Percentiles rank a stretch among this genome's conserved stretches.
These are phyloP conservation scores for Hanseniaspora sp. DNA, from an alignment of 1,139 yeast species.

Conservation along the genomic window DNA sequence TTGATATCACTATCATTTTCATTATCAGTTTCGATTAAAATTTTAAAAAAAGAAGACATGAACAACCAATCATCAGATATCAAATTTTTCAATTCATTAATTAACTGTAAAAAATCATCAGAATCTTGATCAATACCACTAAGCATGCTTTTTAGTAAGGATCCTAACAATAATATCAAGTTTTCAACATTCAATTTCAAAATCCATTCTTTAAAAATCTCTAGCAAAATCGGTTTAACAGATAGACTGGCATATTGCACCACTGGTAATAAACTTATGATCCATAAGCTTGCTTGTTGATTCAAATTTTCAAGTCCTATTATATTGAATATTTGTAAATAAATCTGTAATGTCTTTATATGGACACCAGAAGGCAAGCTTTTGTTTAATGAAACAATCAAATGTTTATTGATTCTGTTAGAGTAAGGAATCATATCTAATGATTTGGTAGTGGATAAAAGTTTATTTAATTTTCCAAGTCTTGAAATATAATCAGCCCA, in stretches of 20 bases:
- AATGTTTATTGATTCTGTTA: slow-evolving; percentile 29
- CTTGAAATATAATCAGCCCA: slow-evolving; percentile 99
- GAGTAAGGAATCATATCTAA: slow-evolving; percentile 37
- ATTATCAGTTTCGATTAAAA: slow-evolving; percentile 60
- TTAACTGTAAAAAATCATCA: slow-evolving; percentile 55
- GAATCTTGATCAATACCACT: slow-evolving; percentile 91
- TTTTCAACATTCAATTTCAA: slow-evolving; percentile 41
- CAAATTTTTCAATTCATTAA: slow-evolving; percentile 50
- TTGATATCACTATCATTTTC: slow-evolving; percentile 66
- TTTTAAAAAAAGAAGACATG: slow-evolving; percentile 74
- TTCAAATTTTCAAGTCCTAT: slow-evolving; percentile 45
- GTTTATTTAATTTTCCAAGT: slow-evolving; percentile 63
- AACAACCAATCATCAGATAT: slow-evolving; percentile 61
- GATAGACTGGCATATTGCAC: slow-evolving; percentile 80
- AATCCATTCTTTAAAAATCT: slow-evolving; percentile 46
- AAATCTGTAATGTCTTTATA: slow-evolving; percentile 70
- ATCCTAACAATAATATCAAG: slow-evolving; percentile 48
- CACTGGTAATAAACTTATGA: slow-evolving; percentile 79
- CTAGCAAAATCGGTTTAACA: slow-evolving; percentile 66
- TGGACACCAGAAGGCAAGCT: slow-evolving; percentile 90
- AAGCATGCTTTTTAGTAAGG: slow-evolving; percentile 60
- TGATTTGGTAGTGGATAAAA: slow-evolving; percentile 52
- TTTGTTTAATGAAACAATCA: slow-evolving; percentile 54
- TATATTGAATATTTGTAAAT: slow-evolving; percentile 54
- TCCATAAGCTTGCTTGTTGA: slow-evolving; percentile 53